phyloP scores from a whole-genome alignment of 2,329 filamentous ascomycete species.

The Cercospora brassicicola region DNA sequence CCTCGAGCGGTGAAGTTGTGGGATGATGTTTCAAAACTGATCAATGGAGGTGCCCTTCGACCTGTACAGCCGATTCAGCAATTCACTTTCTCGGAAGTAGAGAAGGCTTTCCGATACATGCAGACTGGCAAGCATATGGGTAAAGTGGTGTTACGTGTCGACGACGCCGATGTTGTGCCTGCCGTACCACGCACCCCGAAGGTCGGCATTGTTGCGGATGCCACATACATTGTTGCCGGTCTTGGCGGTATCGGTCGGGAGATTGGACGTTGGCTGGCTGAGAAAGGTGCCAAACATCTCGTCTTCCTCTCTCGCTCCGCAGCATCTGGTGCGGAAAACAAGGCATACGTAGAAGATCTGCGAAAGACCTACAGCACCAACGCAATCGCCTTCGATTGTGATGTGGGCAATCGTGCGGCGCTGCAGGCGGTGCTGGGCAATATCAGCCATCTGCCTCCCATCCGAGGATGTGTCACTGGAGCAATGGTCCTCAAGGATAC shows the following conservation, averaged over 20 bases:
- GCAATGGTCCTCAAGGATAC: conserved; percentile 38
- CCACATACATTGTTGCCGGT: background rate
- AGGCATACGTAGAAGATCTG: background rate
- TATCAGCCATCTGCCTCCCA: conserved; percentile 31
- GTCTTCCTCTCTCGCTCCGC: background rate
- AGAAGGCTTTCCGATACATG: background rate
- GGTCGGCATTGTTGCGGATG: background rate
- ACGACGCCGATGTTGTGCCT: background rate
- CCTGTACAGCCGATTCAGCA: background rate
- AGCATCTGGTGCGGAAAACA: background rate
- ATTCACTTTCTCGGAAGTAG: background rate
- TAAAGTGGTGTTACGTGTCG: background rate
- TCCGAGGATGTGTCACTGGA: conserved; percentile 47
- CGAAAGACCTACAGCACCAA: background rate
- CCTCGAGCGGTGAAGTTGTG: background rate
- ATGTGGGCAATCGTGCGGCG: conserved; percentile 11
- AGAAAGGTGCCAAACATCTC: background rate
- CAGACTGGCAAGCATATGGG: background rate
- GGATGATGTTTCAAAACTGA: background rate
- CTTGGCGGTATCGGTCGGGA: background rate
- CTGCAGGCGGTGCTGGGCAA: conserved; percentile 26
- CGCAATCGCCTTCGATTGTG: background rate
- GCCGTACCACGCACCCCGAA: background rate
- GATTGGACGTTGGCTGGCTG: background rate
- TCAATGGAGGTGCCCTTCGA: background rate